A percentile compares a stretch with the other conserved stretches of the same genome.
These are phyloP conservation scores for Prunus mira DNA, from an alignment of 306 rosid species.

Conservation along the genomic window DNA sequence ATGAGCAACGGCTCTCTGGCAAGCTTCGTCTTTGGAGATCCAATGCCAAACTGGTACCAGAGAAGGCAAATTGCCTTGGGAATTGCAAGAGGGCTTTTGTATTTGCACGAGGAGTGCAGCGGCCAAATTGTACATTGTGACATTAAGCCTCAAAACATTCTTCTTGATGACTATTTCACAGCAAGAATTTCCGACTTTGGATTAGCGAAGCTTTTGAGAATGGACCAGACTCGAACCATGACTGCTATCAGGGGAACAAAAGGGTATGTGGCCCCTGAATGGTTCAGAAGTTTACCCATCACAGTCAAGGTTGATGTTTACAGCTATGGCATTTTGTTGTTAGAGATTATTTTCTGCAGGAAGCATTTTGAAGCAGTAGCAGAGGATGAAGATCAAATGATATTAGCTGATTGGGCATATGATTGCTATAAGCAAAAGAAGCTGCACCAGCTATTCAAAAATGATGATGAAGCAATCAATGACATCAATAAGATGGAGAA, in stretches of 20 bases:
- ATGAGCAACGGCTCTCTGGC: conserved; percentile 27
- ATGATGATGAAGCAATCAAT: not conserved
- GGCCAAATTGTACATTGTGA: conserved; percentile 35
- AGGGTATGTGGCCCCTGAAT: too few relatives aligned
- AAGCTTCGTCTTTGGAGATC: conserved; percentile 13
- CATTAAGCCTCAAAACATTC: conserved; percentile 34
- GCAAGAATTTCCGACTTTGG: conserved; percentile 17
- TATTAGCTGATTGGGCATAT: conserved; percentile 19
- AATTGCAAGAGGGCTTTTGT: conserved; percentile 26
- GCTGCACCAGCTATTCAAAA: not conserved
- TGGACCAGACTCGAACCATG: not conserved
- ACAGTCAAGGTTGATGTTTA: conserved; percentile 9
- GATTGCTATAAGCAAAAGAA: not conserved
- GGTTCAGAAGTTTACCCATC: conserved; percentile 5
- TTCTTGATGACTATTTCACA: conserved; percentile 9
- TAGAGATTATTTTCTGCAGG: conserved; percentile 10
- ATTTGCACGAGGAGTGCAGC: conserved; percentile 38
- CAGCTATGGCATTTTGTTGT: conserved; percentile 8
- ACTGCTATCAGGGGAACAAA: too few relatives aligned
- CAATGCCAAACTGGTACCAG: conserved; percentile 12
- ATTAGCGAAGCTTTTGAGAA: conserved; percentile 29
- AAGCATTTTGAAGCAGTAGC: not conserved
- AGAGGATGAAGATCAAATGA: conserved; percentile 13
- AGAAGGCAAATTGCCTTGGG: conserved; percentile 17
- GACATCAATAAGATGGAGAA: conserved; percentile 7